Evolutionary conservation across 345 rosid species (phyloP).

Genomic region (Mercurialis annua): DNA sequence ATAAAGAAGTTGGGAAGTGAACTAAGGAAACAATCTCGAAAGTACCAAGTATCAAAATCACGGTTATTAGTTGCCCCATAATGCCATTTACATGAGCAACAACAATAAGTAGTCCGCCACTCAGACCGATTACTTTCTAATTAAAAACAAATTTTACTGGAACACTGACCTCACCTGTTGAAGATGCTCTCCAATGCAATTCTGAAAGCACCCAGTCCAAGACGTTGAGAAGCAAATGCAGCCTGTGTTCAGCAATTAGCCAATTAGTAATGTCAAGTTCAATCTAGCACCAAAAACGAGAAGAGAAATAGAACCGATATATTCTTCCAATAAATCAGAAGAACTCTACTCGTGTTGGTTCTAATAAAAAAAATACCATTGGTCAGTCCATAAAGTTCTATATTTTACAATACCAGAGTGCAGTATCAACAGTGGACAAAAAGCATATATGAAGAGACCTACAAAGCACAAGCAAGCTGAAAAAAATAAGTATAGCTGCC

Average conservation of each 20-base stretch:
- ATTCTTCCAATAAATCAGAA: background rate
- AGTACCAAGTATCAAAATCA: background rate
- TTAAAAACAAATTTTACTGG: background rate
- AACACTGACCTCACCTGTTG: slow-evolving; percentile 34
- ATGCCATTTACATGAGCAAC: background rate
- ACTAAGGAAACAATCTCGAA: background rate
- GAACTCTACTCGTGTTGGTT: background rate
- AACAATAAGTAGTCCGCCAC: background rate
- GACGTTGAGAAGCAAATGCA: slow-evolving; percentile 40
- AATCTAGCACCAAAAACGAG: background rate
- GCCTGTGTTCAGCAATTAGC: slow-evolving; percentile 26
- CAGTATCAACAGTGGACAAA: background rate
- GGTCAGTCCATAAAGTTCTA: background rate
- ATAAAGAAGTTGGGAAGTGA: background rate
- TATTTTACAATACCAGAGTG: background rate
- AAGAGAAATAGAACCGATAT: background rate
- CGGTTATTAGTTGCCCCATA: background rate
- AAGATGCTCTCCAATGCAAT: slow-evolving; percentile 44
- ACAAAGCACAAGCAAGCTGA: background rate
- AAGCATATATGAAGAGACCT: background rate
- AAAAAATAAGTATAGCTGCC: slow-evolving; percentile 8
- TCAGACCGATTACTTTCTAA: background rate
- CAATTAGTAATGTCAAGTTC: slow-evolving; percentile 4
- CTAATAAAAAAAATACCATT: background rate
- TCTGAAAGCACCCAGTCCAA: slow-evolving; percentile 52